Conservation (phyloP, 1,284 basidiomycete species). For the Apiotrichum veenhuisii region DNA sequence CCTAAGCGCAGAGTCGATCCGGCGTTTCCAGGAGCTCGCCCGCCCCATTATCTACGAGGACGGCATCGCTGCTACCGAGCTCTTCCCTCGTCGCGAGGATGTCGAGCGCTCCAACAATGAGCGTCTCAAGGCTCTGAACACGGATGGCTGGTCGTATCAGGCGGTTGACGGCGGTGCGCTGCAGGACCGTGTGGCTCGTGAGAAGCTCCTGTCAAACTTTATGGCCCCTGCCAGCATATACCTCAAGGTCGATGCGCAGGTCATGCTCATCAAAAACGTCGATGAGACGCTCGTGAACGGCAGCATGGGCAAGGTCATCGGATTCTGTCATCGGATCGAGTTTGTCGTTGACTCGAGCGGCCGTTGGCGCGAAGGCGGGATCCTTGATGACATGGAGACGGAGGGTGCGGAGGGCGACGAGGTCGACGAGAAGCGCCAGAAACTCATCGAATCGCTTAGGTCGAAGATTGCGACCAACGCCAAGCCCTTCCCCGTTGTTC, state of each 20-base stretch:
- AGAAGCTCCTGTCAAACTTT: constrained; percentile 67
- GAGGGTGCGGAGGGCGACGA: constrained; percentile 32
- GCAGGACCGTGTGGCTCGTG: constrained; percentile 55
- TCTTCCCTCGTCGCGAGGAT: constrained; percentile 83
- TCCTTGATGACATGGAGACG: constrained; percentile 20
- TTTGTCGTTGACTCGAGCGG: constrained; percentile 30
- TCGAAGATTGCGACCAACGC: constrained; percentile 28
- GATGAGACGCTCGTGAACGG: constrained; percentile 78
- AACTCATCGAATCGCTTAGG: constrained; percentile 39
- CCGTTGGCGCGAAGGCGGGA: constrained; percentile 23
- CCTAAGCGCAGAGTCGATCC: constrained; percentile 59
- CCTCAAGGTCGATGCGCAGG: constrained; percentile 63
- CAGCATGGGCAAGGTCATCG: constrained; percentile 69
- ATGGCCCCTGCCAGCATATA: constrained; percentile 62
- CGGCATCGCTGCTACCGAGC: constrained; percentile 72
- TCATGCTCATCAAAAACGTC: constrained; percentile 71
- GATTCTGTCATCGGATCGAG: constrained; percentile 54
- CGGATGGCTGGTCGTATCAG: constrained; percentile 53
- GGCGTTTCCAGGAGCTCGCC: constrained; percentile 60
- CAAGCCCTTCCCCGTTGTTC: constrained; percentile 65
- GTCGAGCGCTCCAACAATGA: constrained; percentile 67
- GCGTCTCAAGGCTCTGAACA: constrained; percentile 55
- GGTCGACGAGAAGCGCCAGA: constrained; percentile 38
- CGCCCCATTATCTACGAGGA: constrained; percentile 60
- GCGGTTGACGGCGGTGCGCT: constrained; percentile 60